Evolutionary conservation across 2,329 filamentous ascomycete species (phyloP).

Genomic region (Arthrobotrys conoides): DNA sequence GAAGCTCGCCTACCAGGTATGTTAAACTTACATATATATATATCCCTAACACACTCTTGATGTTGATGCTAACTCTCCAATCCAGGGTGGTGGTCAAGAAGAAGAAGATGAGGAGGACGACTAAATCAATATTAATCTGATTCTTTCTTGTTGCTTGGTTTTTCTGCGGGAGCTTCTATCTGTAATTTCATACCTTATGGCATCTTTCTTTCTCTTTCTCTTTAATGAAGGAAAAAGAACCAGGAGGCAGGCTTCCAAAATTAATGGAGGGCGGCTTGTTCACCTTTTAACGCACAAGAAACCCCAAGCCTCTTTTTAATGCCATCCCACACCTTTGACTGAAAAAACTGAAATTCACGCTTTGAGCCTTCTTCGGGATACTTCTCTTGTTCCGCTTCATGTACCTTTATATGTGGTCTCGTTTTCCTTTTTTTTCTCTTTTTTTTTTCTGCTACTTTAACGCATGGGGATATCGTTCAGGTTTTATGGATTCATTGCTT

Average conservation of each 20-base stretch:
- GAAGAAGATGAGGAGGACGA: constrained; percentile 64
- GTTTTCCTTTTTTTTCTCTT: constrained; percentile 27
- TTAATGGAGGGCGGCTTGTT: constrained; percentile 28
- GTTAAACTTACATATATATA: constrained; percentile 65
- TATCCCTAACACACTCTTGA: not conserved
- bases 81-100: constrained; percentile 62
- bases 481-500: constrained; percentile 55
- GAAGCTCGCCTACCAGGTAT: constrained; percentile 93
- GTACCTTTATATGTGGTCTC: constrained; percentile 57
- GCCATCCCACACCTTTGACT: constrained; percentile 32
- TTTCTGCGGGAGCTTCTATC: constrained; percentile 56
- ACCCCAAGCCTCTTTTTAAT: constrained; percentile 39
- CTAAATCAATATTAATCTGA: constrained; percentile 38
- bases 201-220: constrained; percentile 34
- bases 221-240: constrained; percentile 24
- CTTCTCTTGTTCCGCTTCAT: constrained; percentile 42
- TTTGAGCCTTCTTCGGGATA: constrained; percentile 43
- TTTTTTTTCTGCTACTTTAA: too few species aligned
- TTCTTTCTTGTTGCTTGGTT: constrained; percentile 45
- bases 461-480: constrained; percentile 61
- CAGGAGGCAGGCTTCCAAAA: constrained; percentile 28
- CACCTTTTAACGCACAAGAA: constrained; percentile 29
- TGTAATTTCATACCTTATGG: constrained; percentile 58
- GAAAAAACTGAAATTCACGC: constrained; percentile 31
- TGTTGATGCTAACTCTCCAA: constrained; percentile 38